phyloP scores from a whole-genome alignment of 2,329 filamentous ascomycete species.

The Aspergillus jensenii region DNA sequence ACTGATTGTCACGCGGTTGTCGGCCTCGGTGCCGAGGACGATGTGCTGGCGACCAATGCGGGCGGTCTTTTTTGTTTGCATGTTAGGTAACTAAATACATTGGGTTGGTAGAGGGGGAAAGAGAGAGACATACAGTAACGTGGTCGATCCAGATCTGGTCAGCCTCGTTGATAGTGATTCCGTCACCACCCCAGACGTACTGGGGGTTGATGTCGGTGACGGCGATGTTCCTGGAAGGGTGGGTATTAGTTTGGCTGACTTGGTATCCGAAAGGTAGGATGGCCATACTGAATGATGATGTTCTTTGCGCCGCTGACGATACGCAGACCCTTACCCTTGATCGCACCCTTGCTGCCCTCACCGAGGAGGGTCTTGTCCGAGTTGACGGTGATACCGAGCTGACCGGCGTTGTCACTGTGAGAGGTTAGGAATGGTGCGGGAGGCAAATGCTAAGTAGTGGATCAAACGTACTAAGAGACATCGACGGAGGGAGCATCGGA shows the following conservation, averaged over 20 bases:
- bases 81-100: not conserved
- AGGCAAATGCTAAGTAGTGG: not conserved
- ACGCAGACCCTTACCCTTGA: slow-evolving; percentile 60
- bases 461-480: slow-evolving; percentile 32
- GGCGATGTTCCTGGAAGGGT: slow-evolving; percentile 15
- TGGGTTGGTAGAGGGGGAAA: not conserved
- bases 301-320: slow-evolving; percentile 51
- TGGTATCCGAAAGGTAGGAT: not conserved
- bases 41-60: slow-evolving; percentile 62
- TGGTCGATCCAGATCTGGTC: slow-evolving; percentile 53
- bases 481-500: slow-evolving; percentile 50
- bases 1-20: slow-evolving; percentile 59
- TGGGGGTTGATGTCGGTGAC: slow-evolving; percentile 54
- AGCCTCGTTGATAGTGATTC: slow-evolving; percentile 52
- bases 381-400: slow-evolving; percentile 51
- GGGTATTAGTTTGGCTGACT: not conserved
- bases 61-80: slow-evolving; percentile 43
- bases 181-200: slow-evolving; percentile 62
- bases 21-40: slow-evolving; percentile 55
- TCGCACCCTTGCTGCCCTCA: slow-evolving; percentile 52
- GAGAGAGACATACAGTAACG: slow-evolving; percentile 35
- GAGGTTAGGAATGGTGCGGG: slow-evolving; percentile 16
- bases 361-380: slow-evolving; percentile 62
- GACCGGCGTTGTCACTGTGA: slow-evolving; percentile 51
- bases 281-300: slow-evolving; percentile 56